These are phyloP conservation scores for Trematosphaeria pertusa DNA, from an alignment of 2,329 filamentous ascomycete genomes.

Conservation along the genomic window DNA sequence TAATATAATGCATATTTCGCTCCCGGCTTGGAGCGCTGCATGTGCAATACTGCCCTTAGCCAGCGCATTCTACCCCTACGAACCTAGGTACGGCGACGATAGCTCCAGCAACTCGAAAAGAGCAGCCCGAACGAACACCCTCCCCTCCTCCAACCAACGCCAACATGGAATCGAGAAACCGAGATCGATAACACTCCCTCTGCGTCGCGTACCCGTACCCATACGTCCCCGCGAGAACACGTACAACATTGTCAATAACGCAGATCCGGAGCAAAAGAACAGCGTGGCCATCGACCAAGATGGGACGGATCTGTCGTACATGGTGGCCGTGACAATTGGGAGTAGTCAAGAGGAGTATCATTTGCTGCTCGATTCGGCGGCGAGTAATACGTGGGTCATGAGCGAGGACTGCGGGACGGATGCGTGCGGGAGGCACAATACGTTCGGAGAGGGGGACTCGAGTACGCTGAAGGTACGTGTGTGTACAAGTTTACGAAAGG, in stretches of 20 bases:
- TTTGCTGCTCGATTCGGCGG: slow-evolving; percentile 63
- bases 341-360: slow-evolving; percentile 58
- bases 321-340: slow-evolving; percentile 59
- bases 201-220: slow-evolving; percentile 40
- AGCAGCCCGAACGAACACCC: slow-evolving; percentile 7
- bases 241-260: slow-evolving; percentile 52
- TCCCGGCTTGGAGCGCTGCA: slow-evolving; percentile 31
- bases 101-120: slow-evolving; percentile 15
- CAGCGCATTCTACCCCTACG: slow-evolving; percentile 46
- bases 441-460: slow-evolving; percentile 72
- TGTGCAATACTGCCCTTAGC: slow-evolving; percentile 33
- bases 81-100: slow-evolving; percentile 21
- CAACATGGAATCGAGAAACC: too few species aligned
- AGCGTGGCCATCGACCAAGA: slow-evolving; percentile 62
- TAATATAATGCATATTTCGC: slow-evolving; percentile 34
- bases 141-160: slow-evolving; percentile 1
- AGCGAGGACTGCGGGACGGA: slow-evolving; percentile 69
- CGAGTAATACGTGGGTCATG: slow-evolving; percentile 83
- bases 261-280: slow-evolving; percentile 46
- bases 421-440: slow-evolving; percentile 73
- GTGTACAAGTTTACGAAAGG: background rate
- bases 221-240: slow-evolving; percentile 53
- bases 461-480: slow-evolving; percentile 60
- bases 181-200: slow-evolving; percentile 30
- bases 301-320: slow-evolving; percentile 62